Evolutionary conservation across 1,284 basidiomycete genomes (phyloP), one percentile per base, ranked within the genome.

Genomic region (Psilocybe mexicana): DNA sequence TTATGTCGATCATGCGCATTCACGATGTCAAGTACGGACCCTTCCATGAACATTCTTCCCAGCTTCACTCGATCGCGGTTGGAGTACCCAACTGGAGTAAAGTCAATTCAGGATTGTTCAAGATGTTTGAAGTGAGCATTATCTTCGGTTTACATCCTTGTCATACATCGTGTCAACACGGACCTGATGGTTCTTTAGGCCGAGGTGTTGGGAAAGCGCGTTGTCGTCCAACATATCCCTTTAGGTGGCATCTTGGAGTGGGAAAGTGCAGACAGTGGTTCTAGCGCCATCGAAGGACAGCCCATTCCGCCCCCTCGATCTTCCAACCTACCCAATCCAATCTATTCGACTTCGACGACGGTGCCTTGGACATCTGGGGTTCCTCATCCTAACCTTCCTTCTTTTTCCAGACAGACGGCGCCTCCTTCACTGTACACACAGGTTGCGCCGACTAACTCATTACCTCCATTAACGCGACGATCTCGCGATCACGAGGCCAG

Each of bases 121-220:
- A 97, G 77, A 98, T 99, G 96, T 99, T 96, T 73, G 84, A 92
- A 76, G 89, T 86, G 68, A 63, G 82, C 60, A 53, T 42, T 36
- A 47, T 38, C 43, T 55, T 42, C 50, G 45, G 24, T 52, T 57
- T 44, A 43, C 45, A 11, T 23, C 11, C 28, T 45, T 38, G 35
- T 8, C 40, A 53, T 10, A 24, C 30, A 38, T 42, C 44, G 40
- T 30, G 50, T 47, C 23, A 47, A 44, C 38, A 57, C 35, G 46
- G 58, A 28, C 23, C 30, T 43, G 26, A 40, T 38, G 10, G 36
- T 54, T 49, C 8, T 33, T 33, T 64, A 92, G 81, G 94, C 88
- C 12, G 96, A 99, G 73, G 95, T 98, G n/a, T 76, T 98, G 30
- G 86, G 88, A 8, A 98, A 98, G 74, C 83, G 90, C n/a, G 96